Conservation (phyloP, 495 filamentous ascomycete species). For the Gamarada debralockiae region DNA sequence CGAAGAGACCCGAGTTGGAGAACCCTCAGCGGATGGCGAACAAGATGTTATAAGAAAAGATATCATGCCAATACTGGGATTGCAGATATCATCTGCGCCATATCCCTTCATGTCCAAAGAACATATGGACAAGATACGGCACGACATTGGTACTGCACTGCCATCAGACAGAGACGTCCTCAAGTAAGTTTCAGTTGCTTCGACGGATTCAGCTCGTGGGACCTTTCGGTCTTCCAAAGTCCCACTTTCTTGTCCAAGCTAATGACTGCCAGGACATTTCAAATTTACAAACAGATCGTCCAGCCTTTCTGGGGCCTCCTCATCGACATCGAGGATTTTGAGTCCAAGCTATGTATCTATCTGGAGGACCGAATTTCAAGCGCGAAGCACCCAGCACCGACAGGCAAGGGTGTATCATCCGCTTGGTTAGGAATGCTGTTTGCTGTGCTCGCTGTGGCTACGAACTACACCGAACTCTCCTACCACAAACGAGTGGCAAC, state of each 20-base stretch:
- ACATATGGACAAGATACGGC: slow-evolving; percentile 65
- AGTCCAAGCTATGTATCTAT: slow-evolving; percentile 61
- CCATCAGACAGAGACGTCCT: slow-evolving; percentile 57
- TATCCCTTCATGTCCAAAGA: slow-evolving; percentile 78
- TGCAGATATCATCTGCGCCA: slow-evolving; percentile 77
- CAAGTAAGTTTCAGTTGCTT: slow-evolving; percentile 37
- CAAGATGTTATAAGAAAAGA: slow-evolving; percentile 48
- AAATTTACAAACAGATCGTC: slow-evolving; percentile 71
- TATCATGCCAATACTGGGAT: slow-evolving; percentile 74
- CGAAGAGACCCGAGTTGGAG: slow-evolving; percentile 43
- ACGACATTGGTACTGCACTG: slow-evolving; percentile 66
- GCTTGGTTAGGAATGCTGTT: slow-evolving; percentile 73
- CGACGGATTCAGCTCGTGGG: background rate
- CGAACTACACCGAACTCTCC: slow-evolving; percentile 72
- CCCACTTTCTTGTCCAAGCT: slow-evolving; percentile 1
- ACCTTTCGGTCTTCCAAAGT: background rate
- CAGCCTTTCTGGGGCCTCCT: slow-evolving; percentile 79
- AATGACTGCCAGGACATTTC: slow-evolving; percentile 51
- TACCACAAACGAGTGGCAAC: slow-evolving; percentile 47
- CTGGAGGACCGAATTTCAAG: slow-evolving; percentile 57
- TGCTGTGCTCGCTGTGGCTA: slow-evolving; percentile 73
- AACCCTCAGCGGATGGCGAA: slow-evolving; percentile 31
- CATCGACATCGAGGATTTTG: slow-evolving; percentile 62
- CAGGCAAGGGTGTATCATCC: slow-evolving; percentile 52
- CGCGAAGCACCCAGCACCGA: slow-evolving; percentile 31